Conservation (phyloP, 371 early-diverging fungal genomes). For the Basidiobolus heterosporus region DNA sequence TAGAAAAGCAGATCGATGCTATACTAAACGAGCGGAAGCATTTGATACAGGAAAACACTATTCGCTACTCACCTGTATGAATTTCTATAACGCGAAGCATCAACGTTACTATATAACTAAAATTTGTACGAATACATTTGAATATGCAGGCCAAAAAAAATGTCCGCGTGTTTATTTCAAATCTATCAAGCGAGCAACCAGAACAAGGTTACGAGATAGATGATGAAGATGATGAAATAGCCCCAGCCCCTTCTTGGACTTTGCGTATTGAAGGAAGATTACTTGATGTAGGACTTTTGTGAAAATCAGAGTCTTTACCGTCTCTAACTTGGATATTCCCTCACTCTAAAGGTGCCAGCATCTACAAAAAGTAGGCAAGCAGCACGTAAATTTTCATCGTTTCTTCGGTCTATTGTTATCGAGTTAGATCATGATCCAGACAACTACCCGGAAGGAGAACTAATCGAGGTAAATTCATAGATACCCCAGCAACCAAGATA, state of each 20-base stretch:
- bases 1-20: no score
- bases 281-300: conserved; percentile 26
- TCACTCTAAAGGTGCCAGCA: conserved; percentile 23
- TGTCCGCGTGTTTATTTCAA: conserved; percentile 79
- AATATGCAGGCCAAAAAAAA: conserved; percentile 46
- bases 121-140: background rate
- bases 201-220: conserved; percentile 24
- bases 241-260: conserved; percentile 73
- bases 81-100: no score
- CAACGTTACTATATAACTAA: no score
- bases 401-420: conserved; percentile 61
- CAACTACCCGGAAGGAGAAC: conserved; percentile 51
- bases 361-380: conserved; percentile 20
- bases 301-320: no score
- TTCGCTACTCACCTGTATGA: no score
- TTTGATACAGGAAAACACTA: no score
- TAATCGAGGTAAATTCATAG: conserved; percentile 35
- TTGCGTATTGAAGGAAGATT: conserved; percentile 78
- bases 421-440: conserved; percentile 68
- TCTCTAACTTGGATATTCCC: no score
- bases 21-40: no score
- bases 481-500: no score
- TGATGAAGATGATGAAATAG: conserved; percentile 26
- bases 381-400: conserved; percentile 66
- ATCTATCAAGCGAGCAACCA: conserved; percentile 57